Evolutionary conservation across 2,329 filamentous ascomycete genomes (phyloP), one percentile per base, ranked within the genome.

Genomic region (Ophiostoma ips): DNA sequence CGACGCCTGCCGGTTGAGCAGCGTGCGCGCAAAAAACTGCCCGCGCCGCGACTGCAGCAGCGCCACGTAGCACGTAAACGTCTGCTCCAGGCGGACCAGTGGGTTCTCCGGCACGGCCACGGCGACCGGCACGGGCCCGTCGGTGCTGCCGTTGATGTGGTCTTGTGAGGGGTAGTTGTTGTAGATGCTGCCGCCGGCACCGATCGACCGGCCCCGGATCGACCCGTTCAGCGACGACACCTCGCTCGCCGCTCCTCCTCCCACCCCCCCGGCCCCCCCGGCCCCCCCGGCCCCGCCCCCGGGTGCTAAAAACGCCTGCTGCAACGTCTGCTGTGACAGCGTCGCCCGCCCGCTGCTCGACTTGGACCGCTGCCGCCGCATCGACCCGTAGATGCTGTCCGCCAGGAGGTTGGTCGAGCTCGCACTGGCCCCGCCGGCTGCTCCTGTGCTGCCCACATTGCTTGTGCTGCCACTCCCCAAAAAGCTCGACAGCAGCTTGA

Each of bases 401-500:
- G 62, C 53, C 12, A 68, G 63, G 34, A n/a, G n/a, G n/a, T 64
- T 67, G 31, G 30, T 49, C 2, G 49, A 28, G 33, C 71, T 64
- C 16, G 66, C 73, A 50, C 33, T 44, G 18, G 31, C 13, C n/a
- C n/a, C n/a, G n/a, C n/a, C n/a, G n/a, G 24, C 24, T 28, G 24
- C 24, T 28, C 5, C 24, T 28, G 24, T 46, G 43, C 47, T 33
- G 34, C 28, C 46, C 16, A n/a, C n/a, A n/a, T n/a, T n/a, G n/a
- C n/a, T n/a, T n/a, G n/a, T n/a, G n/a, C n/a, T n/a, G n/a, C n/a
- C n/a, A n/a, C n/a, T n/a, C 24, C 50, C 73, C 58, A 94, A 79
- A 49, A 95, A 77, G 60, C 76, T 94, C 0, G 89, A 94, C 15
- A 96, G 71, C 60, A 95, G 73, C 63, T 95, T 96, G 45, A 94